Evolutionary conservation across 2,329 filamentous ascomycete genomes (phyloP), one percentile per base, ranked within the genome.

Genomic region (Dactylellina leptospora): DNA sequence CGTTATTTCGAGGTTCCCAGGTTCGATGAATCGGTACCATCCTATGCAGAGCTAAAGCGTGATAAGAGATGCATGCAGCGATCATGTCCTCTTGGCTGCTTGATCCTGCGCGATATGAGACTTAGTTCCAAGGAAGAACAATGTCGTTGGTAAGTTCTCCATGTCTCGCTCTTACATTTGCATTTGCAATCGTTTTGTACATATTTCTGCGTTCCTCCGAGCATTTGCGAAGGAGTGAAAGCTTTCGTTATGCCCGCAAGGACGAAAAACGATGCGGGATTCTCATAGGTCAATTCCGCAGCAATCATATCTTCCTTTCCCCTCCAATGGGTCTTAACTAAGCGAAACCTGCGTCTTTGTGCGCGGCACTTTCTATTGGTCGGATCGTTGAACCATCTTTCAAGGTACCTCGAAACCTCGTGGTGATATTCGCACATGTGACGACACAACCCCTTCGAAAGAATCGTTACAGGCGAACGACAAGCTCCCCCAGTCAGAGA

Each of bases 401-500:
- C 6, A 33, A 10, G 28, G 18, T 28, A 27, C 48, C 48, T 48
- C 36, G 40, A 22, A 36, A 22, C n/a, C 20, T 27, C 22, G 56
- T 30, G 59, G 33, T 25, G 54, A 70, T 56, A 48, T 50, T 56
- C 48, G 45, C 22, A 55, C 66, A 71, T 71, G 66, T 71, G 66
- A 71, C 42, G 58, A 51, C 25, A 58, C 25, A 40, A 25, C 22
- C 40, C n/a, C 38, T 30, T 18, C 16, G 22, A 9, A 22, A 23
- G 27, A 47, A 53, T 53, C 45, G 45, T 53, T 33, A 54, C 42
- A 48, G 51, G 42, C 53, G 53, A 53, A 36, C 27, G 11, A 59
- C 54, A 58, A 53, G 62, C 62, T 68, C 59, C 62, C 62, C 62
- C 62, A 16, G 62, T 68, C 60, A 63, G n/a, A 63, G 42, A 54